Base-by-base conservation (phyloP, 2,329 filamentous ascomycete species). In the Bimuria novae-zelandiae region DNA sequence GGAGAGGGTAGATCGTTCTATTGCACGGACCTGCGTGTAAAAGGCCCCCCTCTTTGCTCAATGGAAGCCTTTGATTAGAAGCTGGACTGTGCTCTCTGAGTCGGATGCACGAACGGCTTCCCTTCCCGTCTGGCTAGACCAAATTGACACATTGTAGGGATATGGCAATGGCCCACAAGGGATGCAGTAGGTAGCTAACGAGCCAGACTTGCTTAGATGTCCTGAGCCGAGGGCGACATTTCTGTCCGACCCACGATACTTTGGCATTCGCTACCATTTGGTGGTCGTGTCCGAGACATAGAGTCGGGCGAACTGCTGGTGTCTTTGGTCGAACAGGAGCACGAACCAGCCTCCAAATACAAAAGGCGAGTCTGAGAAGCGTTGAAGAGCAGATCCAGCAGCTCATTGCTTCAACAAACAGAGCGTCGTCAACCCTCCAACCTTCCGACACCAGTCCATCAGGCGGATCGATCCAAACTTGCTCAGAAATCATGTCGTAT, bases 271-370 rank as follows among this genome's bases (percentile, higher is more conserved):
- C 30, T 29, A 27, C 16, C n/a, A 21, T 37, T 23, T 27, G 10
- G 33, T 29, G 23, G 22, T 37, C 21, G 32, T 29, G 44, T 47
- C 44, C 44, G 44, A 47, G 44, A 47, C 44, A 47, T 37, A 10
- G 16, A 17, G 21, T 32, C 11, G 44, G 8, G 44, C 32, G 23
- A 25, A 29, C 30, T 37, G 7, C 33, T 21, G 21, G 29, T 47
- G n/a, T 3, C 33, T n/a, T 47, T 33, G 33, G 32, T 47, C 33
- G 44, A 37, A 21, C 33, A 39, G 17, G 33, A 37, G 23, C 33
- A 47, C 44, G 23, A 37, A 17, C 44, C 44, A 39, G 22, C n/a
- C 35, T 30, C 22, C n/a, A 22, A 23, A 5, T 47, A 47, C 30
- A 47, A 36, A 47, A 47, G 44, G 32, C 22, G 44, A 17, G 32